These are phyloP conservation scores for Neonectria punicea DNA, from an alignment of 2,329 filamentous ascomycete genomes.

Conservation along the genomic window DNA sequence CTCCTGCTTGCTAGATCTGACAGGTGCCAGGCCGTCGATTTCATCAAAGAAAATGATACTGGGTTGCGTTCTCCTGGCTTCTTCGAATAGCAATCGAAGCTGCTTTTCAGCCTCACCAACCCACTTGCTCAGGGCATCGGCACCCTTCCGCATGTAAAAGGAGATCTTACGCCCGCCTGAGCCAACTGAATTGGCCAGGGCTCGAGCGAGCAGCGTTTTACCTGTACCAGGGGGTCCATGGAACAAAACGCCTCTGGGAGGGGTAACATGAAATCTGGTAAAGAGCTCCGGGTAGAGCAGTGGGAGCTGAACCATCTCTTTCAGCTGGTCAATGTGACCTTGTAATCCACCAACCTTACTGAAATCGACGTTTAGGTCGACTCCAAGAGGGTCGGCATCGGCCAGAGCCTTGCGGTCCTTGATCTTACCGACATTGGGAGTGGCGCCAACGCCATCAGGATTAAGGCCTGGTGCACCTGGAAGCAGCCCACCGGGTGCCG, in stretches of 20 bases:
- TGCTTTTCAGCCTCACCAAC: slow-evolving; percentile 98
- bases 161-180: slow-evolving; percentile 93
- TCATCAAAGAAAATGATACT: slow-evolving; percentile 99
- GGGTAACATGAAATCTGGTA: slow-evolving; percentile 88
- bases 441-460: slow-evolving; percentile 57
- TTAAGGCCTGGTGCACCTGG: slow-evolving; percentile 53
- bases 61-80: slow-evolving; percentile 93
- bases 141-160: slow-evolving; percentile 99
- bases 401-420: slow-evolving; percentile 93
- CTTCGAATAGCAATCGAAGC: slow-evolving; percentile 91
- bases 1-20: slow-evolving; percentile 97
- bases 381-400: slow-evolving; percentile 92
- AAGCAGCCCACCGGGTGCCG: slow-evolving; percentile 58
- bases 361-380: slow-evolving; percentile 92
- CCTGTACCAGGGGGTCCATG: slow-evolving; percentile 97
- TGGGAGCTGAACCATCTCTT: slow-evolving; percentile 97
- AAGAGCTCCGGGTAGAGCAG: slow-evolving; percentile 96
- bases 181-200: slow-evolving; percentile 90
- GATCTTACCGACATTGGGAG: slow-evolving; percentile 90
- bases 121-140: slow-evolving; percentile 98
- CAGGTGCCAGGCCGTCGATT: slow-evolving; percentile 95
- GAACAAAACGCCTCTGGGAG: slow-evolving; percentile 93
- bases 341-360: slow-evolving; percentile 93
- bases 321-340: slow-evolving; percentile 94
- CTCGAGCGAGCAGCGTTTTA: slow-evolving; percentile 95